Evolutionary conservation across 768 basidiomycete species (phyloP).

Genomic region (Mycena polygramma): DNA sequence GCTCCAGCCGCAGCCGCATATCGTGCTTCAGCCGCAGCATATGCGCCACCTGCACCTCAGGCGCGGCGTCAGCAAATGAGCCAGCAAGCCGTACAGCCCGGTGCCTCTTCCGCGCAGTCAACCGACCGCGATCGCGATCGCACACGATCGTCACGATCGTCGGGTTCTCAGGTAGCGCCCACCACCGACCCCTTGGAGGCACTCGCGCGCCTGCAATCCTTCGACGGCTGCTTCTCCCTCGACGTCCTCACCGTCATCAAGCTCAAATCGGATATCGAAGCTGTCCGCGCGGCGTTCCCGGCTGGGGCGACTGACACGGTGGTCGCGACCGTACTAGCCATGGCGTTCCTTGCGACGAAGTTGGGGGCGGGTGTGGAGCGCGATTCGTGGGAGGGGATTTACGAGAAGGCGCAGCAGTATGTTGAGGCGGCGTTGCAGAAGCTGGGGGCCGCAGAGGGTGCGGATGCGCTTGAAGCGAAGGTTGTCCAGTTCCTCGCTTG

Average conservation of each 20-base stretch:
- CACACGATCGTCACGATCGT: neutral
- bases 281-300: slow-evolving; percentile 15
- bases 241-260: slow-evolving; percentile 30
- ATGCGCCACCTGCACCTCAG: neutral
- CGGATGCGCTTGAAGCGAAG: slow-evolving; percentile 17
- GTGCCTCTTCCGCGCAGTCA: too few species aligned
- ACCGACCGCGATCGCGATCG: neutral
- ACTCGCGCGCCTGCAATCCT: slow-evolving; percentile 36
- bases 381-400: slow-evolving; percentile 35
- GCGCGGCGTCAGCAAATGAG: too few species aligned
- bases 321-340: slow-evolving; percentile 28
- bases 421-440: slow-evolving; percentile 23
- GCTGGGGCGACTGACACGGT: slow-evolving; percentile 24
- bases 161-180: too few species aligned
- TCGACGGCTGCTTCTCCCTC: slow-evolving; percentile 35
- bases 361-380: slow-evolving; percentile 15
- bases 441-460: neutral
- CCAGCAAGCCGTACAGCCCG: too few species aligned
- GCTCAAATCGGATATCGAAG: slow-evolving; percentile 17
- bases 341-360: slow-evolving; percentile 35
- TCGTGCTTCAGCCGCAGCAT: too few species aligned
- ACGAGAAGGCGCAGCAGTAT: slow-evolving; percentile 36
- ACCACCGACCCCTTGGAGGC: slow-evolving; percentile 33
- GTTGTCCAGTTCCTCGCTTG: slow-evolving; percentile 18
- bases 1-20: too few species aligned